phyloP scores from a whole-genome alignment of 352 stramenopile genomes.

The Phytopythium sindhum region DNA sequence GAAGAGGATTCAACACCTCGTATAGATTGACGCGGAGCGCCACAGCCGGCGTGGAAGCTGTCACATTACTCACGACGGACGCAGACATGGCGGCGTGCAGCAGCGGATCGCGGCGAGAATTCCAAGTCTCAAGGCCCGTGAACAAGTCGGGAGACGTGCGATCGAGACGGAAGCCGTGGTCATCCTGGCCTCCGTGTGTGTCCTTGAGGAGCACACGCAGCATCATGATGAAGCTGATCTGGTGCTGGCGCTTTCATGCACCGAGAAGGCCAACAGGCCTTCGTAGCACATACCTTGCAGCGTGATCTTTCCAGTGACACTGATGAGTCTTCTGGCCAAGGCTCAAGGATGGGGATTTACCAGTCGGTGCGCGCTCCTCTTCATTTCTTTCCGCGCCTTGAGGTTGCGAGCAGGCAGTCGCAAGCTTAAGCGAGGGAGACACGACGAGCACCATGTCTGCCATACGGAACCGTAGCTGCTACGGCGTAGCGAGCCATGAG shows the following conservation, averaged over 20 bases:
- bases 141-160: too few relatives aligned
- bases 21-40: not conserved
- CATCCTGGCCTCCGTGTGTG: not conserved
- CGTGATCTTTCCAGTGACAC: not conserved
- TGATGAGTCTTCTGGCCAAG: not conserved
- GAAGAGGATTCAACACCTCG: not conserved
- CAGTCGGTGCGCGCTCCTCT: not conserved
- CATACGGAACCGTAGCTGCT: not conserved
- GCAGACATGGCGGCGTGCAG: not conserved
- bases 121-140: too few relatives aligned
- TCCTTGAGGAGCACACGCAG: too few relatives aligned
- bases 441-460: not conserved
- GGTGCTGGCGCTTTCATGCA: not conserved
- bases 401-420: not conserved
- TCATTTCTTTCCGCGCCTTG: not conserved
- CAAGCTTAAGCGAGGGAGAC: not conserved
- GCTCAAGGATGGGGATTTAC: not conserved
- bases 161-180: too few relatives aligned
- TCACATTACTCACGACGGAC: conserved; percentile 5
- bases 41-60: conserved; percentile 2
- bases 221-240: not conserved
- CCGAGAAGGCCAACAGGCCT: not conserved
- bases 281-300: not conserved
- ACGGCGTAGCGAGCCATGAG: not conserved
- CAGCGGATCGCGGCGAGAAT: not conserved